Conservation (phyloP, 1,139 yeast species). For the Pneumocystis sp. region DNA sequence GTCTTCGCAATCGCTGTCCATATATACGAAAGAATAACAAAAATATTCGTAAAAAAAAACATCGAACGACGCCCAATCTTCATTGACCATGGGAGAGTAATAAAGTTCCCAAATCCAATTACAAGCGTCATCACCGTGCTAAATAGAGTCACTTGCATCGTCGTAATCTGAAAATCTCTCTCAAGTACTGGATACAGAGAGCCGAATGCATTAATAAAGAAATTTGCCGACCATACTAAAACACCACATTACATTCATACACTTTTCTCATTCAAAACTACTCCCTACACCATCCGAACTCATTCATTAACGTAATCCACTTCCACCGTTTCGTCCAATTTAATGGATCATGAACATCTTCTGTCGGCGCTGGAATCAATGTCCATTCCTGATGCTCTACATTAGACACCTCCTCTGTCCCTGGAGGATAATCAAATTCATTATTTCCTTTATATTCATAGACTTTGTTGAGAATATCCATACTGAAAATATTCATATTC, state of each 20-base stretch:
- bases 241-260: no score
- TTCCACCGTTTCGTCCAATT: conserved; percentile 29
- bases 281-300: background rate
- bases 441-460: background rate
- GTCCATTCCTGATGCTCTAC: background rate
- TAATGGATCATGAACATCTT: conserved; percentile 44
- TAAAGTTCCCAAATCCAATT: background rate
- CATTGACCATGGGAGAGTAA: background rate
- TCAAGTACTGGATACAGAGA: background rate
- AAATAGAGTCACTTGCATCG: background rate
- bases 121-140: background rate
- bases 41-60: background rate
- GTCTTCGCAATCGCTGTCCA: background rate
- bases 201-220: background rate
- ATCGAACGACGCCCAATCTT: background rate
- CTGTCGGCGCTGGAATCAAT: conserved; percentile 41
- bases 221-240: background rate
- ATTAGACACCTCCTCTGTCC: background rate
- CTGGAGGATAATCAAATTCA: background rate
- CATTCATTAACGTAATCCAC: background rate
- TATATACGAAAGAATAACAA: background rate
- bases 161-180: background rate
- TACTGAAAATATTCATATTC: background rate
- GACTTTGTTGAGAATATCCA: background rate
- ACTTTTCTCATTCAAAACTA: background rate